phyloP scores from a whole-genome alignment of 176 grass and related monocot genomes.

The Raddia distichophylla region DNA sequence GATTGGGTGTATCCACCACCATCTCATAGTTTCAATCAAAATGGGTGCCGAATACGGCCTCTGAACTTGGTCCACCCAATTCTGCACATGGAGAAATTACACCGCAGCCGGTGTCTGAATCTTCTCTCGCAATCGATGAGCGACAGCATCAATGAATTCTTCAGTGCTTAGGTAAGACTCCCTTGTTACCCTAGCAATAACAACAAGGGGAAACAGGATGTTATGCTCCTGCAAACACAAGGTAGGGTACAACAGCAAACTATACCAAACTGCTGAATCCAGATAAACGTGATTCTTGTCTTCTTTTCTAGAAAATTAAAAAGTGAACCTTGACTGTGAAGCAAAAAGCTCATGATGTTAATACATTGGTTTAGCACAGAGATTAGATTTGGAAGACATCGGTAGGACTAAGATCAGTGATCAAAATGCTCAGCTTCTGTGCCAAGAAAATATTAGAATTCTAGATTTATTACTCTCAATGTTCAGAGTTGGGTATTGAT shows the following conservation, averaged over 20 bases:
- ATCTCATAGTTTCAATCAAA: constrained; percentile 34
- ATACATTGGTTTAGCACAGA: not conserved
- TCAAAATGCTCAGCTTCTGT: not conserved
- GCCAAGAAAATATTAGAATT: not conserved
- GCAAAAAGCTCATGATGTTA: not conserved
- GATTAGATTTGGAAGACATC: not conserved
- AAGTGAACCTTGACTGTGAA: not conserved
- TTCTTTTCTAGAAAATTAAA: no score
- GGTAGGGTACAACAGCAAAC: not conserved
- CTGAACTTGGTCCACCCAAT: constrained; percentile 18
- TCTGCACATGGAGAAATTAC: constrained; percentile 24
- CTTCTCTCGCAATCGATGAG: constrained; percentile 61
- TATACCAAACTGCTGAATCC: no score
- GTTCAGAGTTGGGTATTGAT: constrained; percentile 18
- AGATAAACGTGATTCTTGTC: not conserved
- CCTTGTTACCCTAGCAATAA: constrained; percentile 71
- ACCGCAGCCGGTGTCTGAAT: constrained; percentile 42
- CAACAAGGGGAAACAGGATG: constrained; percentile 22
- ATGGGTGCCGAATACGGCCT: not conserved
- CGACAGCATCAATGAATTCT: constrained; percentile 85
- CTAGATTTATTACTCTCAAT: not conserved
- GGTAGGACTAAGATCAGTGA: not conserved
- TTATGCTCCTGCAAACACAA: not conserved
- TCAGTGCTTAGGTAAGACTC: constrained; percentile 79
- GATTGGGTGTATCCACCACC: not conserved